phyloP scores from a whole-genome alignment of 2,329 filamentous ascomycete species.

The Trichoderma sp. region DNA sequence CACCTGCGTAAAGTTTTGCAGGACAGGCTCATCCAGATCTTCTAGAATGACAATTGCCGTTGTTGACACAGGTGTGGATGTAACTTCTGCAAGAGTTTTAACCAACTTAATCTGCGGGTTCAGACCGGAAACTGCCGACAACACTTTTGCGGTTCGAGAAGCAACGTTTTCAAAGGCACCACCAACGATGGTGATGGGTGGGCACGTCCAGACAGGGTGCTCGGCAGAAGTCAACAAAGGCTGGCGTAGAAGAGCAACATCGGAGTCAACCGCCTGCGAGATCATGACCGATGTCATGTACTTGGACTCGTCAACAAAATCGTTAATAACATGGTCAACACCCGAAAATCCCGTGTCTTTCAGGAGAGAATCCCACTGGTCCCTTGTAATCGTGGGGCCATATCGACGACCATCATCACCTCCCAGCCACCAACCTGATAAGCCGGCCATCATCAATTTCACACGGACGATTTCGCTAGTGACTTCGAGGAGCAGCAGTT shows the following conservation, averaged over 20 bases:
- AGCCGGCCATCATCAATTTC: slow-evolving; percentile 28
- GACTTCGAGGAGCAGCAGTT: slow-evolving; percentile 47
- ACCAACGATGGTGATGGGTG: not conserved
- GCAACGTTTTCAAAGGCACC: not conserved
- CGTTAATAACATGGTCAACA: slow-evolving; percentile 10
- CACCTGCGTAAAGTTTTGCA: not conserved
- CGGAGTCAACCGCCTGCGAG: slow-evolving; percentile 20
- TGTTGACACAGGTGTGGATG: not conserved
- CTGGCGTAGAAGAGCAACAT: slow-evolving; percentile 25
- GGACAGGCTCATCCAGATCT: not conserved
- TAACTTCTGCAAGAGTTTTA: not conserved
- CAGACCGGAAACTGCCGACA: not conserved
- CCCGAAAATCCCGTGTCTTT: slow-evolving; percentile 19
- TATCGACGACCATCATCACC: slow-evolving; percentile 26
- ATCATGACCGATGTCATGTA: slow-evolving; percentile 3
- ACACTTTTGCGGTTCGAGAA: not conserved
- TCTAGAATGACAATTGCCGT: not conserved
- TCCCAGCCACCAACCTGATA: slow-evolving; percentile 36
- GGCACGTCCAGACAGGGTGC: not conserved
- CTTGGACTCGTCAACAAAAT: not conserved
- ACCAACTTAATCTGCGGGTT: not conserved
- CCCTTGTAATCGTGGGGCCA: not conserved
- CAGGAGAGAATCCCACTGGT: not conserved
- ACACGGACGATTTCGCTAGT: slow-evolving; percentile 24
- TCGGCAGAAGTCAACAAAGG: not conserved